Evolutionary conservation across 2,329 filamentous ascomycete species (phyloP).

Genomic region (Aaosphaeria arxii): DNA sequence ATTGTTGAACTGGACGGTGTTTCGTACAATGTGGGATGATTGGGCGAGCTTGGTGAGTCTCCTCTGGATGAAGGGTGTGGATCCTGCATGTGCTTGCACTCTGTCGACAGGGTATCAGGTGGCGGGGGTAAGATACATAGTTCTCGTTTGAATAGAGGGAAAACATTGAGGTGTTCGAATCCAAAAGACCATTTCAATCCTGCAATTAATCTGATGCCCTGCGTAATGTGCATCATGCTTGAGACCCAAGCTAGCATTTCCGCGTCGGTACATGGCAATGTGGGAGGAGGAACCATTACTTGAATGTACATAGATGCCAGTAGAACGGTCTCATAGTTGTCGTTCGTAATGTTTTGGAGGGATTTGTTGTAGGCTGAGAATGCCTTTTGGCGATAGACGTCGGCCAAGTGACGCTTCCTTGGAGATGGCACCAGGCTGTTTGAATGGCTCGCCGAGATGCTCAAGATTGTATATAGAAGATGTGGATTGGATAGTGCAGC

Average conservation of each 20-base stretch:
- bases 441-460: constrained; percentile 22
- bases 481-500: constrained; percentile 16
- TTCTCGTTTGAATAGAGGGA: constrained; percentile 26
- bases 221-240: constrained; percentile 23
- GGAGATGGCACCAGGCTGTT: constrained; percentile 12
- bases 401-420: constrained; percentile 9
- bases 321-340: constrained; percentile 31
- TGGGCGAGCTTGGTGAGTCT: neutral
- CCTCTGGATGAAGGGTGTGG: constrained; percentile 9
- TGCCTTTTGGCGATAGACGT: constrained; percentile 25
- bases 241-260: constrained; percentile 21
- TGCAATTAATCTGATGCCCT: constrained; percentile 29
- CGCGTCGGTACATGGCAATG: constrained; percentile 7
- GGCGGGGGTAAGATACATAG: constrained; percentile 25
- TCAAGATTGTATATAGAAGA: constrained; percentile 25
- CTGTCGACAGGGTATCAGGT: constrained; percentile 8
- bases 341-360: constrained; percentile 24
- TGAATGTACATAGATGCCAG: constrained; percentile 22
- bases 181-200: constrained; percentile 26
- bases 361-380: constrained; percentile 22
- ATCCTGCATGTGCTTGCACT: constrained; percentile 7
- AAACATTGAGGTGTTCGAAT: constrained; percentile 29
- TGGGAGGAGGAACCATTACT: constrained; percentile 16
- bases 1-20: neutral
- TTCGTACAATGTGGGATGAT: neutral